Percentiles rank a stretch among this genome's conserved stretches.
Conservation (phyloP, 2,329 filamentous ascomycete genomes). For the Ophiosphaerella korrae region DNA sequence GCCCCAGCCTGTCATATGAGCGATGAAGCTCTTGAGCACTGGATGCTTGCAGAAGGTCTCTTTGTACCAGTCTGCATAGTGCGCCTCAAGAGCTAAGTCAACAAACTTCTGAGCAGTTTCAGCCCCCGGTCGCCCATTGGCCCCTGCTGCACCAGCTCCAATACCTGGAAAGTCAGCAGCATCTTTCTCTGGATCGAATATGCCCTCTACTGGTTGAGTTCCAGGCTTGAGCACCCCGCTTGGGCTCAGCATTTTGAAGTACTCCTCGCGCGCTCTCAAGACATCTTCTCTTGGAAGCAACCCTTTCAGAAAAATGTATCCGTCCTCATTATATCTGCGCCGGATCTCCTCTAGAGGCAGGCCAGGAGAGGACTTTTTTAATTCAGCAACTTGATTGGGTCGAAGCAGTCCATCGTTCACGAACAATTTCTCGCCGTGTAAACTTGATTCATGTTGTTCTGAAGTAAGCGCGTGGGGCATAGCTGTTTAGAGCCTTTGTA, state of each 20-base stretch:
- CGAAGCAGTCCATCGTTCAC: slow-evolving; percentile 56
- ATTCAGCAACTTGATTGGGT: slow-evolving; percentile 50
- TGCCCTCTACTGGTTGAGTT: slow-evolving; percentile 58
- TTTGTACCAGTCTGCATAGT: slow-evolving; percentile 53
- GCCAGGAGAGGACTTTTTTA: slow-evolving; percentile 52
- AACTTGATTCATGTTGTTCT: slow-evolving; percentile 28
- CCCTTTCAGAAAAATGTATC: slow-evolving; percentile 62
- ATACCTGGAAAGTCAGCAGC: slow-evolving; percentile 58
- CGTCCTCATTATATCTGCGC: slow-evolving; percentile 55
- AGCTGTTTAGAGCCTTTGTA: background rate
- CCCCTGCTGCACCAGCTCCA: slow-evolving; percentile 55
- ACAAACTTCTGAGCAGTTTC: slow-evolving; percentile 53
- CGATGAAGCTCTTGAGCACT: slow-evolving; percentile 55
- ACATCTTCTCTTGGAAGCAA: slow-evolving; percentile 61
- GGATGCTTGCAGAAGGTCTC: slow-evolving; percentile 62
- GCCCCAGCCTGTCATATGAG: slow-evolving; percentile 59
- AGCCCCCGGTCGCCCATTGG: slow-evolving; percentile 53
- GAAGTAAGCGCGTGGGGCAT: slow-evolving; percentile 44
- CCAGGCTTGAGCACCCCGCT: slow-evolving; percentile 63
- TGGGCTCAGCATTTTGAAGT: slow-evolving; percentile 60
- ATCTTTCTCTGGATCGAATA: slow-evolving; percentile 56
- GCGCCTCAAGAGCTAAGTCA: slow-evolving; percentile 59
- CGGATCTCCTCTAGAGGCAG: slow-evolving; percentile 56
- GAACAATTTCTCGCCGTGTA: slow-evolving; percentile 40
- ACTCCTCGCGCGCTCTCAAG: slow-evolving; percentile 56